Evolutionary conservation across 805 yeast species (phyloP).

Genomic region (Barnettozyma vustinii): DNA sequence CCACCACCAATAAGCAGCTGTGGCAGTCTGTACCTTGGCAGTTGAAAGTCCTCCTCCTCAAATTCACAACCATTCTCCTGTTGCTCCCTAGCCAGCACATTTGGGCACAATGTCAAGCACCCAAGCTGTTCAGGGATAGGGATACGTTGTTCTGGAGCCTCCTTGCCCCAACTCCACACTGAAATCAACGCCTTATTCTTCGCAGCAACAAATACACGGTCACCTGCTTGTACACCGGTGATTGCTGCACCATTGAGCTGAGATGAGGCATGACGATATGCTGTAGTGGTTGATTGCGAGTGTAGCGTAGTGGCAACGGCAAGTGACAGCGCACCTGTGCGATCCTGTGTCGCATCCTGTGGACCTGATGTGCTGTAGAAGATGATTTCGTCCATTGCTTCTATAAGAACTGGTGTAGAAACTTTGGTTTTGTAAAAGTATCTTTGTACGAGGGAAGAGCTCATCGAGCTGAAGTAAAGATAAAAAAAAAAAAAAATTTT

Average conservation of each 20-base stretch:
- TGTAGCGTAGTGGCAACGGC: constrained; percentile 39
- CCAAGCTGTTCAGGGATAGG: constrained; percentile 79
- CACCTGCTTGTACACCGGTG: constrained; percentile 36
- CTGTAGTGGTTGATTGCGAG: constrained; percentile 35
- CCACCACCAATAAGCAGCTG: constrained; percentile 74
- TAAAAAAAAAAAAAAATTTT: not conserved
- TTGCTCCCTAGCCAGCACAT: constrained; percentile 10
- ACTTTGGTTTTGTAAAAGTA: not conserved
- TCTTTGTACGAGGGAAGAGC: not conserved
- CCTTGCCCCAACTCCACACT: constrained; percentile 66
- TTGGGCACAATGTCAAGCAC: constrained; percentile 44
- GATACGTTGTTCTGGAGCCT: constrained; percentile 68
- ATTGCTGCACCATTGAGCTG: constrained; percentile 44
- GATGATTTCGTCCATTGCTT: constrained; percentile 44
- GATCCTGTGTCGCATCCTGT: constrained; percentile 32
- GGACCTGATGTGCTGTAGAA: constrained; percentile 41
- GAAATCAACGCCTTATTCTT: constrained; percentile 69
- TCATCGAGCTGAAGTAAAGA: not conserved
- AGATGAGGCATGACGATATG: constrained; percentile 44
- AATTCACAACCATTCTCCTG: constrained; percentile 19
- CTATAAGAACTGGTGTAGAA: not conserved
- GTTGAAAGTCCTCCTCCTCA: constrained; percentile 18
- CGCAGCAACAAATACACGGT: constrained; percentile 52
- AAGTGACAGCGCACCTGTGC: constrained; percentile 37
- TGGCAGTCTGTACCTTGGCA: constrained; percentile 44